A percentile compares a stretch with the other conserved stretches of the same genome.
These are phyloP conservation scores for Suillus brevipes DNA, from an alignment of 768 basidiomycete species.

Conservation along the genomic window DNA sequence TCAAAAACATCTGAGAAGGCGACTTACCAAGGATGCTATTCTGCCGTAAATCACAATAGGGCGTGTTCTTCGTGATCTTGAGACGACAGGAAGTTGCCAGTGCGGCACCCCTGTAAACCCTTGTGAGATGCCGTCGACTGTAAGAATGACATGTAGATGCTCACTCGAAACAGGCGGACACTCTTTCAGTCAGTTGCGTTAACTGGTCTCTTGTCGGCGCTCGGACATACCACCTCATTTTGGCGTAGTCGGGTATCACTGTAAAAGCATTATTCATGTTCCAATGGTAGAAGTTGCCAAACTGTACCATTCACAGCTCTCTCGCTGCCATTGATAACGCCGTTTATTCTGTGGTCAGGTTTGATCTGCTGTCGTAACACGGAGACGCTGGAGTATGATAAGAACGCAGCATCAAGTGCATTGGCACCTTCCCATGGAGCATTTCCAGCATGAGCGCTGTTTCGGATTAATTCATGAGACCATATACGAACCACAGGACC, in stretches of 20 bases:
- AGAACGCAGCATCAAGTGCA: constrained; percentile 85
- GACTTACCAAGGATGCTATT: constrained; percentile 54
- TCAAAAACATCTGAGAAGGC: constrained; percentile 2
- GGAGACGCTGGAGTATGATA: constrained; percentile 78
- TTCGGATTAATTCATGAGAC: constrained; percentile 11
- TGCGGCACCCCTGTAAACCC: constrained; percentile 56
- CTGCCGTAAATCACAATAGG: constrained; percentile 61
- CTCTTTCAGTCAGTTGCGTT: constrained; percentile 52
- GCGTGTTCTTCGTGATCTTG: constrained; percentile 39
- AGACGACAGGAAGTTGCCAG: constrained; percentile 60
- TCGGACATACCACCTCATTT: constrained; percentile 70
- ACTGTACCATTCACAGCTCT: constrained; percentile 68
- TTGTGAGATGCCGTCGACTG: constrained; percentile 12
- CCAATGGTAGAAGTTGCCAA: not conserved
- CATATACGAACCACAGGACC: constrained; percentile 22
- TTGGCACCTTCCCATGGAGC: constrained; percentile 87
- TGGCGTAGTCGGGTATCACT: constrained; percentile 86
- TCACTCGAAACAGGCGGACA: constrained; percentile 72
- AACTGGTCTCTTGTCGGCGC: constrained; percentile 65
- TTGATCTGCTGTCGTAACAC: constrained; percentile 85
- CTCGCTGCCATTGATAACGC: constrained; percentile 63
- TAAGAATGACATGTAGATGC: constrained; percentile 22
- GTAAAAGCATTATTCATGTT: constrained; percentile 8
- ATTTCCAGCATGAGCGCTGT: constrained; percentile 75
- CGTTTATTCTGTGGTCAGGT: constrained; percentile 79